A percentile compares a stretch with the other conserved stretches of the same genome.
phyloP scores from a whole-genome alignment of 768 basidiomycete species.

The Amanita pallidorosea region DNA sequence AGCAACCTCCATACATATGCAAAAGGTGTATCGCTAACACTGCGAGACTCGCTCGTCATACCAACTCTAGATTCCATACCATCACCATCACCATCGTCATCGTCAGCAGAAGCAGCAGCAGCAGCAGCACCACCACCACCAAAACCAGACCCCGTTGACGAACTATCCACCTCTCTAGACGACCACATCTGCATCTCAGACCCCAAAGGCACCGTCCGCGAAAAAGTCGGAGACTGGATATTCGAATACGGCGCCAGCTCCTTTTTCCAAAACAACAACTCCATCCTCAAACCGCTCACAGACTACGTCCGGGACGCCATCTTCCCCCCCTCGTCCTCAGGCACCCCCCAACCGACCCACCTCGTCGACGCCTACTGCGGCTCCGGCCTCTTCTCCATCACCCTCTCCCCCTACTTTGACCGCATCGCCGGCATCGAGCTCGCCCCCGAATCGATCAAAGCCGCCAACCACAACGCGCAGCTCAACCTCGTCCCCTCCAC shows the following conservation, averaged over 20 bases:
- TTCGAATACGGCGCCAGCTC: constrained; percentile 84
- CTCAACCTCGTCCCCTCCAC: constrained; percentile 48
- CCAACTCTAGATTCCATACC: constrained; percentile 7
- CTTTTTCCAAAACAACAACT: constrained; percentile 99
- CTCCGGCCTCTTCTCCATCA: constrained; percentile 78
- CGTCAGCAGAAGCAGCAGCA: too few species aligned
- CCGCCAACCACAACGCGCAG: constrained; percentile 53
- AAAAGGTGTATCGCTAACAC: constrained; percentile 79
- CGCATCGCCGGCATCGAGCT: constrained; percentile 87
- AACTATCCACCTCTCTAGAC: constrained; percentile 27
- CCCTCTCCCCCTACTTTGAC: constrained; percentile 64
- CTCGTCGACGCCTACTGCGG: constrained; percentile 96
- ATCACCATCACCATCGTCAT: too few species aligned
- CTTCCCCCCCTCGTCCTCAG: constrained; percentile 24
- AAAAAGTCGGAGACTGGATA: constrained; percentile 67
- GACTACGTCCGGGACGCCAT: constrained; percentile 72
- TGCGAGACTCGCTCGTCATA: constrained; percentile 61
- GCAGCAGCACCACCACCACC: constrained; percentile 13
- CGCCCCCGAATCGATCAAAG: constrained; percentile 56
- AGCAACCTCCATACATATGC: constrained; percentile 78
- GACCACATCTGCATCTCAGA: constrained; percentile 76
- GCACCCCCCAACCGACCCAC: constrained; percentile 46
- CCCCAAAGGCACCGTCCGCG: constrained; percentile 72
- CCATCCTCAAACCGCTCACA: constrained; percentile 78
- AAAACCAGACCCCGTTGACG: constrained; percentile 19